Evolutionary conservation across 2,329 filamentous ascomycete genomes (phyloP).

Genomic region (Aspergillus texensis): DNA sequence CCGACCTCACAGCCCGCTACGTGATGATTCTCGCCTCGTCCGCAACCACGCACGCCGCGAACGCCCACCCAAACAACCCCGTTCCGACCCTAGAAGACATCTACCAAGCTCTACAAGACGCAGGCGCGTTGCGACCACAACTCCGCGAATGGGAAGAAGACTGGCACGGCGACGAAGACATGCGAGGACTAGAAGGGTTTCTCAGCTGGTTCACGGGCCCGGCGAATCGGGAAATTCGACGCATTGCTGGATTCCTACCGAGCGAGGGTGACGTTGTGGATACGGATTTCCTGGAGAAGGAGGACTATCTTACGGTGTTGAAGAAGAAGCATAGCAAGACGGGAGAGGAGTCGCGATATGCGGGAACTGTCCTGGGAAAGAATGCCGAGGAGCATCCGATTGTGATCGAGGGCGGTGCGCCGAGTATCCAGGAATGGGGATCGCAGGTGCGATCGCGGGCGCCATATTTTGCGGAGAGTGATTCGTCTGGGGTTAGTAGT

Average conservation of each 20-base stretch:
- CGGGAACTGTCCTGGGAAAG: conserved; percentile 80
- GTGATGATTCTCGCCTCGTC: conserved; percentile 72
- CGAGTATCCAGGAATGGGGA: conserved; percentile 69
- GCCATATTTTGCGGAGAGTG: conserved; percentile 31
- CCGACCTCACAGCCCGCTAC: conserved; percentile 83
- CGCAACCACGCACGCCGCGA: conserved; percentile 70
- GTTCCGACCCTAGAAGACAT: conserved; percentile 74
- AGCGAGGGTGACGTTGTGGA: conserved; percentile 55
- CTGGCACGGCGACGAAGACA: conserved; percentile 73
- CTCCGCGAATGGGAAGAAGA: conserved; percentile 68
- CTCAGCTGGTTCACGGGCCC: conserved; percentile 76
- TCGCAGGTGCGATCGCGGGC: conserved; percentile 38
- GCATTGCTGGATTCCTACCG: conserved; percentile 74
- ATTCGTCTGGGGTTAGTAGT: conserved; percentile 44
- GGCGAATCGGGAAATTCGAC: conserved; percentile 75
- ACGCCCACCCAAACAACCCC: conserved; percentile 66
- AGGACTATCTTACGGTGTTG: conserved; percentile 73
- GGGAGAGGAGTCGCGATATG: conserved; percentile 82
- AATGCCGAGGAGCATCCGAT: conserved; percentile 71
- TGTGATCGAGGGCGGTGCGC: conserved; percentile 75
- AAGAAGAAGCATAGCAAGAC: conserved; percentile 94
- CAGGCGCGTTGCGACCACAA: conserved; percentile 72
- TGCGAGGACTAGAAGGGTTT: conserved; percentile 75
- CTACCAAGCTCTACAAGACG: conserved; percentile 81
- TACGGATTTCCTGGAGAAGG: conserved; percentile 58